Evolutionary conservation across 208 protist genomes (phyloP).

Genomic region (Kentomonas sorsogonicus): DNA sequence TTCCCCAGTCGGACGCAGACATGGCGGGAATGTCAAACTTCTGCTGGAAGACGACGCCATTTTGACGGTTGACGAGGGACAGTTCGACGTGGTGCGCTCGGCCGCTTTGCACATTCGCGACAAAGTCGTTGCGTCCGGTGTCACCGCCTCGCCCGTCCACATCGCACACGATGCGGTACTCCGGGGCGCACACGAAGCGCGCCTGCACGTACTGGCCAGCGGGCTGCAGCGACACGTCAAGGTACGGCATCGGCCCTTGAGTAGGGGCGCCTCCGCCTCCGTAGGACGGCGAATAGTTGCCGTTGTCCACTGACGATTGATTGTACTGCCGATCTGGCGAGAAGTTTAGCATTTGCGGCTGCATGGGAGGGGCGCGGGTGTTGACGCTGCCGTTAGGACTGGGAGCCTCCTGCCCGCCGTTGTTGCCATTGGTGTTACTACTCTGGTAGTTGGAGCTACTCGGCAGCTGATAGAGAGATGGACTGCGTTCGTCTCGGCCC

Average conservation of each 20-base stretch:
- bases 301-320: no score
- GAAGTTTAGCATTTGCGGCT: no score
- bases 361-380: neutral
- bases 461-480: no score
- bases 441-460: no score
- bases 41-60: slow-evolving; percentile 66
- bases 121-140: slow-evolving; percentile 47
- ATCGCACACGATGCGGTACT: slow-evolving; percentile 62
- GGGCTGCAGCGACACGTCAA: slow-evolving; percentile 51
- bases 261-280: neutral
- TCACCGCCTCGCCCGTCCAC: slow-evolving; percentile 59
- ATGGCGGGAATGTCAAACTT: slow-evolving; percentile 56
- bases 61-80: slow-evolving; percentile 44
- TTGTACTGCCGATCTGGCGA: no score
- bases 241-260: slow-evolving; percentile 22
- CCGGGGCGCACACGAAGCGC: slow-evolving; percentile 39
- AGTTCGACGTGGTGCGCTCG: slow-evolving; percentile 49
- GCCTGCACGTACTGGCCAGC: slow-evolving; percentile 51
- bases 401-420: neutral
- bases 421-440: no score
- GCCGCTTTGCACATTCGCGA: slow-evolving; percentile 35
- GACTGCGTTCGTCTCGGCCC: neutral
- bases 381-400: neutral
- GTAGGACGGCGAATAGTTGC: no score
- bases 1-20: slow-evolving; percentile 39